These are phyloP conservation scores for Cucurbita argyrosperma DNA, from an alignment of 306 rosid genomes.

Conservation along the genomic window DNA sequence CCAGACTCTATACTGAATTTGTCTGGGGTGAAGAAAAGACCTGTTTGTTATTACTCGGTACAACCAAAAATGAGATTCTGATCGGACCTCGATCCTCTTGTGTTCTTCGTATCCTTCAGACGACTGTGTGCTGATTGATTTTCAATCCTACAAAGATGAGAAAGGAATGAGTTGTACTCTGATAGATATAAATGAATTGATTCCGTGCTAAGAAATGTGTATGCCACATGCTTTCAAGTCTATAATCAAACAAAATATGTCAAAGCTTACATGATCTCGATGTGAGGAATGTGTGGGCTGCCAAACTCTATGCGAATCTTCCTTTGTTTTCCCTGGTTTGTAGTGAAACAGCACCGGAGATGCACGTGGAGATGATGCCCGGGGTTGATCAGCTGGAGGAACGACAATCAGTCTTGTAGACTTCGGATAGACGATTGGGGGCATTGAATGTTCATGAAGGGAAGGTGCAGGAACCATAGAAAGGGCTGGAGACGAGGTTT, in stretches of 20 bases:
- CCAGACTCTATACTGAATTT: not conserved
- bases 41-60: not conserved
- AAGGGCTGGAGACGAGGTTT: slow-evolving; percentile 33
- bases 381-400: slow-evolving; percentile 24
- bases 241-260: not conserved
- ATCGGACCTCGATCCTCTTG: not conserved
- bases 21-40: not conserved
- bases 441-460: slow-evolving; percentile 16
- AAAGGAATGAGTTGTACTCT: not conserved
- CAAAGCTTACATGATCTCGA: slow-evolving; percentile 44
- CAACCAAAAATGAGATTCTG: not conserved
- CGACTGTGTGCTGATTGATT: not conserved
- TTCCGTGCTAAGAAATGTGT: not conserved
- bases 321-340: slow-evolving; percentile 14
- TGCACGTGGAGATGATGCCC: slow-evolving; percentile 27
- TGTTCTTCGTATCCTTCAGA: not conserved
- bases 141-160: not conserved
- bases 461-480: slow-evolving; percentile 25
- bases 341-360: slow-evolving; percentile 15
- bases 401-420: slow-evolving; percentile 20
- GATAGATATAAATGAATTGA: not conserved
- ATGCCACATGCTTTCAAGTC: not conserved
- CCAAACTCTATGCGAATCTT: not conserved
- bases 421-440: slow-evolving; percentile 28
- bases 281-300: slow-evolving; percentile 7